Conservation (phyloP, 2,329 filamentous ascomycete genomes). For the Pestalotiopsis sp. region DNA sequence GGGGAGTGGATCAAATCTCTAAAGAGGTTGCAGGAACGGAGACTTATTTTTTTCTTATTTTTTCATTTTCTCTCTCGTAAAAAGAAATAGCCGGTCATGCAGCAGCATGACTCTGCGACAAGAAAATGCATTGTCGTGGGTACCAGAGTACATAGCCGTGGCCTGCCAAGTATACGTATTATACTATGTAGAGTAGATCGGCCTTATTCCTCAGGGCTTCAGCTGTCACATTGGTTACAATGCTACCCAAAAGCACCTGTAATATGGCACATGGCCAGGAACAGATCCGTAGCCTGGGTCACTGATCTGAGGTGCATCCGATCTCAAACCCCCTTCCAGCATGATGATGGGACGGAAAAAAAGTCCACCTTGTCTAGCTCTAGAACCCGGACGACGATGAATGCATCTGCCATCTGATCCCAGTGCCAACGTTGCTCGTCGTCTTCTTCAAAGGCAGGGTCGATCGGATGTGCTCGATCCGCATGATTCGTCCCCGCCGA, state of each 20-base stretch:
- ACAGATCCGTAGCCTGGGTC: constrained; percentile 2
- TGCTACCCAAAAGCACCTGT: constrained; percentile 3
- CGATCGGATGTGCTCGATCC: neutral
- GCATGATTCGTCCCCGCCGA: neutral
- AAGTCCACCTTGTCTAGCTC: neutral
- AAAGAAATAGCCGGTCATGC: constrained; percentile 7
- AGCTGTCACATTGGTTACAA: constrained; percentile 10
- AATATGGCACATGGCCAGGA: neutral
- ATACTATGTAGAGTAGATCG: no score
- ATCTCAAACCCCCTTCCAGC: constrained; percentile 6
- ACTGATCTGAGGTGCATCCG: constrained; percentile 10
- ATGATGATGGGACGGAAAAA: neutral
- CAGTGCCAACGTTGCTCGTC: neutral
- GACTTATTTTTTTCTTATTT: neutral
- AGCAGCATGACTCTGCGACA: constrained; percentile 8
- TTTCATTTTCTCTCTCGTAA: neutral
- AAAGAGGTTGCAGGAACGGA: constrained; percentile 2
- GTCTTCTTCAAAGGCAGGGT: neutral
- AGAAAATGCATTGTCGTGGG: no score
- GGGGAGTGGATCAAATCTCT: neutral
- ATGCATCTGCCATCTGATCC: neutral
- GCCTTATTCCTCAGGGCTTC: neutral
- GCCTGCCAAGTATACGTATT: no score
- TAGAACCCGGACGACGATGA: neutral
- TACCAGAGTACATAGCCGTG: no score